Conservation (phyloP, 176 grass and related monocot genomes). For the Cocos nucifera region DNA sequence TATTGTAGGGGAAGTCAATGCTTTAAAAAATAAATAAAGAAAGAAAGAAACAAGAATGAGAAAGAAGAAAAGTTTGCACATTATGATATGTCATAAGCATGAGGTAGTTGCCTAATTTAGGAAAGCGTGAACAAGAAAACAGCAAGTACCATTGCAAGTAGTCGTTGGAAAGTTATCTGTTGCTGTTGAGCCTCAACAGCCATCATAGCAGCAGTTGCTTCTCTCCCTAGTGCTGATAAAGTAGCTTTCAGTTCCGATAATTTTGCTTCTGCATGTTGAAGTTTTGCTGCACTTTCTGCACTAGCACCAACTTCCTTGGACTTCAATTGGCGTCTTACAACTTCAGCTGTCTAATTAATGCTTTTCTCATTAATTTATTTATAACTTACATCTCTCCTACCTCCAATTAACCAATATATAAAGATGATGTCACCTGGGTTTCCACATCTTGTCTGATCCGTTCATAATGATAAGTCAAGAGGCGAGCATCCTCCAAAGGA, state of each 20-base stretch:
- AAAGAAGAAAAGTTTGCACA: no score
- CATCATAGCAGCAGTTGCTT: constrained; percentile 93
- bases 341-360: constrained; percentile 89
- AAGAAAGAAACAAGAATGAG: no score
- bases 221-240: constrained; percentile 75
- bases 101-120: not conserved
- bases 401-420: not conserved
- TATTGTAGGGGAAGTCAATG: no score
- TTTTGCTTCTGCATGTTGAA: constrained; percentile 98
- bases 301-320: constrained; percentile 68
- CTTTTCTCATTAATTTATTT: constrained; percentile 23
- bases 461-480: constrained; percentile 87
- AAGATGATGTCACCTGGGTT: constrained; percentile 53
- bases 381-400: not conserved
- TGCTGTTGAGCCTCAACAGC: constrained; percentile 87
- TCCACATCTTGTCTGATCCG: constrained; percentile 98
- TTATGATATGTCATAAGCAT: no score
- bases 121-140: constrained; percentile 6
- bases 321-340: constrained; percentile 87
- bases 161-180: constrained; percentile 60
- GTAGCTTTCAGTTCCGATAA: constrained; percentile 66
- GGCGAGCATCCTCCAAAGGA: constrained; percentile 90
- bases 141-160: constrained; percentile 67
- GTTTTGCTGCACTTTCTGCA: constrained; percentile 57
- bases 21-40: no score